Conservation (phyloP, 352 stramenopile species). For the Elongisporangium undulatum region DNA sequence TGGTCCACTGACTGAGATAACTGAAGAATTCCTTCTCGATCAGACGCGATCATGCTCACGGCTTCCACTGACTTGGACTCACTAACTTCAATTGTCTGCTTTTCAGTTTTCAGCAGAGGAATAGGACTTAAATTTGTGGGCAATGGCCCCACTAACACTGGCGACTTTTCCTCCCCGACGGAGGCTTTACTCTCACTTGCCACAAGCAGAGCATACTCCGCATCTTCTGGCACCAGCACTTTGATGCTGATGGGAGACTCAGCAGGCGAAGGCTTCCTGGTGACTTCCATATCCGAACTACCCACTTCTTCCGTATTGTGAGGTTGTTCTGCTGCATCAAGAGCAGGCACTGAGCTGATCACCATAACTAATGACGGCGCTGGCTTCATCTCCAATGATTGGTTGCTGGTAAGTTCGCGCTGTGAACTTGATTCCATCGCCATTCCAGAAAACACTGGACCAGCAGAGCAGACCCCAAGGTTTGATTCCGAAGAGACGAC, state of each 20-base stretch:
- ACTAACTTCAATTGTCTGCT: neutral
- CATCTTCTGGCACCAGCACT: neutral
- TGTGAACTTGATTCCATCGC: neutral
- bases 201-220: neutral
- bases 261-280: neutral
- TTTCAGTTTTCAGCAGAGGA: neutral
- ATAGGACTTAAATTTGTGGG: neutral
- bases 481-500: neutral
- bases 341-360: neutral
- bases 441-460: neutral
- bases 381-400: neutral
- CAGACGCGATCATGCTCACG: neutral
- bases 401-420: neutral
- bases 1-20: neutral
- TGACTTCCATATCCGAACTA: neutral
- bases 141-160: neutral
- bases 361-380: neutral
- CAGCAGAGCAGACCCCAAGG: neutral
- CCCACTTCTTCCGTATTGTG: neutral
- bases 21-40: neutral
- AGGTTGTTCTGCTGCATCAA: neutral
- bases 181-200: neutral
- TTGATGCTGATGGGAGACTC: neutral
- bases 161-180: neutral
- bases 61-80: neutral